Percentiles rank a stretch among this genome's conserved stretches.
Evolutionary conservation across 257 asterid species (phyloP).

Genomic region (Penstemon davidsonii): DNA sequence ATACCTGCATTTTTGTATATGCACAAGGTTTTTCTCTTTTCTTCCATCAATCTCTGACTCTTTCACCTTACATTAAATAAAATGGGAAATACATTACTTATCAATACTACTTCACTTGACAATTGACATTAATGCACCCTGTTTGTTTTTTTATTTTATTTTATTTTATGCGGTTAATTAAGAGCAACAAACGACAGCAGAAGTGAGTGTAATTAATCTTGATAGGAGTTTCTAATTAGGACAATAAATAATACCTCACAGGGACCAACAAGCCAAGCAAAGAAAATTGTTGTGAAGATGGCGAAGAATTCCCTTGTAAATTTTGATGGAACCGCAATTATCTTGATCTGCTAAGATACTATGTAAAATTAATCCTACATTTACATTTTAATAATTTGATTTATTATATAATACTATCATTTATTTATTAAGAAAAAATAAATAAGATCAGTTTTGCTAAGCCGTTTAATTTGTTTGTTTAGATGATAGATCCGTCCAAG

Average conservation of each 20-base stretch:
- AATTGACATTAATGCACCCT: no score
- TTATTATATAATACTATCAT: background rate
- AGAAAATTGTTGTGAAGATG: constrained; percentile 71
- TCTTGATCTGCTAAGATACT: constrained; percentile 44
- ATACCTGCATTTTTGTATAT: constrained; percentile 89
- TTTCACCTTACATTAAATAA: constrained; percentile 48
- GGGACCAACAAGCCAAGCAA: constrained; percentile 87
- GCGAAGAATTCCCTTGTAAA: constrained; percentile 71
- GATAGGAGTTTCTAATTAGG: no score
- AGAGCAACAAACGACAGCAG: no score
- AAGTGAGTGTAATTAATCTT: no score
- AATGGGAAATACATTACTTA: background rate
- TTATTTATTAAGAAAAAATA: no score
- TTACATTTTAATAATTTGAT: background rate
- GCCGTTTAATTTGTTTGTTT: no score
- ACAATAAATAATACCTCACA: constrained; percentile 51
- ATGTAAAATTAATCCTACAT: background rate
- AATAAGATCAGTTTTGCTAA: background rate
- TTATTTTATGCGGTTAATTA: no score
- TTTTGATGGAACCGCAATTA: constrained; percentile 55
- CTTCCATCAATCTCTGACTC: constrained; percentile 68
- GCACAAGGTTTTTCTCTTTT: constrained; percentile 74
- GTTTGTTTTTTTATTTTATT: no score
- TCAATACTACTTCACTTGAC: no score
- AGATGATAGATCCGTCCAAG: no score